A percentile compares a stretch with the other conserved stretches of the same genome.
phyloP scores from a whole-genome alignment of 108 stramenopile genomes.

The Thalassiosira profunda region DNA sequence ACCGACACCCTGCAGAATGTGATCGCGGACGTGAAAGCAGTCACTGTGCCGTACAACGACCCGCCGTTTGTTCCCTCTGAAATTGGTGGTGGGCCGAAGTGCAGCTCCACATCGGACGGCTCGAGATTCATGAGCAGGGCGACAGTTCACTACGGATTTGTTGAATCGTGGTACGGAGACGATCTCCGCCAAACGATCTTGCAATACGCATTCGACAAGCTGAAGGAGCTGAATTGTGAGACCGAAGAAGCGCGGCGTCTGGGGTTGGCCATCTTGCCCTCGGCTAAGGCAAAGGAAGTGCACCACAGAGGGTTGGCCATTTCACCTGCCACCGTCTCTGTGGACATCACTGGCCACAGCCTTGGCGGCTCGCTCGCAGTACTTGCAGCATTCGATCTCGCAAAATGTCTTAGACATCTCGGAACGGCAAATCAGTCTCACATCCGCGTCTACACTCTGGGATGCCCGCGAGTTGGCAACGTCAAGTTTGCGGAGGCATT shows the following conservation, averaged over 20 bases:
- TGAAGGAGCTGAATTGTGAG: neutral
- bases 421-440: neutral
- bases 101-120: too few species aligned
- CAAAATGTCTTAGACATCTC: neutral
- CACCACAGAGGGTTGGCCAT: too few species aligned
- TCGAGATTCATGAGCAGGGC: too few species aligned
- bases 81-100: too few species aligned
- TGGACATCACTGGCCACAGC: constrained; percentile 15
- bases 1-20: constrained; percentile 15
- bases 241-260: neutral
- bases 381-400: constrained; percentile 13
- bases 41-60: neutral
- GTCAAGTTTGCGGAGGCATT: neutral
- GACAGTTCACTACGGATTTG: constrained; percentile 2
- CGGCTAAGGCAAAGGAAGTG: too few species aligned
- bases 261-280: neutral
- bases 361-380: constrained; percentile 21
- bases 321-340: neutral
- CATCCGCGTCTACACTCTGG: constrained; percentile 2
- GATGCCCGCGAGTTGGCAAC: constrained; percentile 16
- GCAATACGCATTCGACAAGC: neutral
- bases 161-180: constrained; percentile 12
- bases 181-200: neutral
- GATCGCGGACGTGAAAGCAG: constrained; percentile 3
- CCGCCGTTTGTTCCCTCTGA: too few species aligned